Base-by-base conservation (phyloP, 208 protist genomes). In the Trichomonas vaginalis region DNA sequence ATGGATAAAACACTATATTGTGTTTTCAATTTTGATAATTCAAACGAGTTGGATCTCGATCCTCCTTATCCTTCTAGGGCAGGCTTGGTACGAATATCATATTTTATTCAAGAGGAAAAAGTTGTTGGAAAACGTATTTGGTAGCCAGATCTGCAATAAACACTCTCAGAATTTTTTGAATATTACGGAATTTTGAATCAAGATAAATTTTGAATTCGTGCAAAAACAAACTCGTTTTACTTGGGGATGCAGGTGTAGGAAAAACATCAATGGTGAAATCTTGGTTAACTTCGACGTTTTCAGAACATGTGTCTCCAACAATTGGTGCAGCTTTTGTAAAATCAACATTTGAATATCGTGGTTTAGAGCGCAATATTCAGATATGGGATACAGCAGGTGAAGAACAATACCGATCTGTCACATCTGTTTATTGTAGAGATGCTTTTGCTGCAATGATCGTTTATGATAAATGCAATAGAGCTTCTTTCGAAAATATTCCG, bases 401-500 rank as follows among this genome's bases (percentile, higher is more conserved):
- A 86, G 79, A 86, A 86, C 6, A 10, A 86, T 86, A 45, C 37
- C 27, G 79, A 14, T 86, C 79, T 9, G 6, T 86, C 10, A 21
- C 37, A 86, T n/a, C 79, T 37, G 17, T 86, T 9, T 86, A 45
- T 21, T 45, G 8, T 45, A 37, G 79, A 86, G 27, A 39, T 17
- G 79, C 79, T 45, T 21, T 37, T 21, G 10, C n/a, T 86, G 79
- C 79, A 45, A 45, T 86, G 6, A 37, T 86, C 10, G 37, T 45
- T 86, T 86, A 32, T 86, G 99, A 99, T 98, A 99, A 99, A 96
- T 98, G 98, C 6, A 99, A 99, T 96, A 97, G 98, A 82, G 96
- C 97, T 17, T 98, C 98, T 14, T 99, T 99, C 96, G 98, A 99
- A 96, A 98, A 98, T 95, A 98, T 99, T 90, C 98, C 98, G 6